Base-by-base conservation (phyloP, 306 rosid species). In the Prosopis cineraria region DNA sequence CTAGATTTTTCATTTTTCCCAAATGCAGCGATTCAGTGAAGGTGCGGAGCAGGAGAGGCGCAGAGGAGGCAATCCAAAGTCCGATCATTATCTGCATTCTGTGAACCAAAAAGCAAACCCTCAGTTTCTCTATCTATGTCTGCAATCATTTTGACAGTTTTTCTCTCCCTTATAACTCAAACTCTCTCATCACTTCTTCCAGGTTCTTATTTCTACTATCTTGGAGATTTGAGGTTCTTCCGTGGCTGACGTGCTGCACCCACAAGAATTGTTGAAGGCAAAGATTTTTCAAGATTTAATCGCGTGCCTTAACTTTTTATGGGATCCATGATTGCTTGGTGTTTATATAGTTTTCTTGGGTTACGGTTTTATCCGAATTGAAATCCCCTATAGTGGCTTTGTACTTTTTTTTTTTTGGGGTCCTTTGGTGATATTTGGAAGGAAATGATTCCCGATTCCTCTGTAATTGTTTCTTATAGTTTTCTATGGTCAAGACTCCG, bases 341-440 rank as follows among this genome's bases (percentile, higher is more conserved):
- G 59, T 36, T 50, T 71, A 76, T 71, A 45, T 76, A 47, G 78
- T 29, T 24, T 19, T 41, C 62, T 44, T 45, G 80, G 80, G 66
- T 83, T 88, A 72, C 83, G 79, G 73, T 41, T 83, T 80, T 77
- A 73, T 79, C 73, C 80, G 63, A 47, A 31, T 75, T 85, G 48
- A 68, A 64, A 73, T 71, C 58, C 74, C 55, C 67, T 50, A 39
- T 66, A 73, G 70, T 70, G 63, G 73, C 52, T 70, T 65, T 92
- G 91, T 88, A 88, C 83, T 78, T 24, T 79, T 78, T 48, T n/a
- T 65, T 55, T n/a, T n/a, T n/a, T n/a, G n/a, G n/a, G n/a, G n/a
- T n/a, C n/a, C n/a, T n/a, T n/a, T n/a, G n/a, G 74, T 71, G 53
- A 13, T 75, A 17, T 58, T 76, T 55, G 43, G 22, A 62, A 72